Evolutionary conservation across 2,329 filamentous ascomycete genomes (phyloP), one percentile per base, ranked within the genome.

Genomic region (Bipolaris oryzae): DNA sequence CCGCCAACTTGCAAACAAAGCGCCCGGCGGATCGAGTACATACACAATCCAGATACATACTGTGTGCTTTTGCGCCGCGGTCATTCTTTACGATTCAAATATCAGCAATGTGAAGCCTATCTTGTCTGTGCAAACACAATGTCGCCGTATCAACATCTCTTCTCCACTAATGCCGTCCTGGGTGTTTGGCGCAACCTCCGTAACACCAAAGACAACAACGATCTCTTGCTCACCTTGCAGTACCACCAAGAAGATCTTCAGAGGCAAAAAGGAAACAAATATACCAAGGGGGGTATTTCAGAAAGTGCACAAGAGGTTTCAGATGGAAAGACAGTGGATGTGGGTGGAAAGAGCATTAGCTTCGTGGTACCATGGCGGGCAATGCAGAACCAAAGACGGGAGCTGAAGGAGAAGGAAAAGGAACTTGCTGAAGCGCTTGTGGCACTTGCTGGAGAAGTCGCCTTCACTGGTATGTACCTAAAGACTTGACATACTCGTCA

Each of bases 321-420:
- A 9, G 65, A 64, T 48, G 62, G 61, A 20, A 66, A 63, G 53
- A 53, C 57, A 10, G 56, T 67, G 20, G 63, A 67, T 38, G 56
- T 49, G 4, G 62, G 55, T 5, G 68, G 66, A 33, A 71, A 66
- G 60, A 73, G 71, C 52, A 75, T 74, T 18, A 67, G 72, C 54
- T 74, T 74, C 18, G 70, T 74, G 13, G 71, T 75, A 33, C 71
- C 72, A 61, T 75, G 71, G 72, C 61, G 71, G 46, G 71, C 70
- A 37, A 73, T 75, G 71, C 71, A 74, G 55, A 66, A 69, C 11
- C 71, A 74, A 52, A 64, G 71, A 53, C 56, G 63, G 44, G 71
- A 75, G 53, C 37, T 74, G 55, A 59, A 61, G 5, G 69, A 72
- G 50, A 73, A 68, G 47, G 72, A 75, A 25, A 75, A 71, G 44